These are phyloP conservation scores for Trichoderma simmonsii DNA, from an alignment of 2,329 filamentous ascomycete genomes.

Conservation along the genomic window DNA sequence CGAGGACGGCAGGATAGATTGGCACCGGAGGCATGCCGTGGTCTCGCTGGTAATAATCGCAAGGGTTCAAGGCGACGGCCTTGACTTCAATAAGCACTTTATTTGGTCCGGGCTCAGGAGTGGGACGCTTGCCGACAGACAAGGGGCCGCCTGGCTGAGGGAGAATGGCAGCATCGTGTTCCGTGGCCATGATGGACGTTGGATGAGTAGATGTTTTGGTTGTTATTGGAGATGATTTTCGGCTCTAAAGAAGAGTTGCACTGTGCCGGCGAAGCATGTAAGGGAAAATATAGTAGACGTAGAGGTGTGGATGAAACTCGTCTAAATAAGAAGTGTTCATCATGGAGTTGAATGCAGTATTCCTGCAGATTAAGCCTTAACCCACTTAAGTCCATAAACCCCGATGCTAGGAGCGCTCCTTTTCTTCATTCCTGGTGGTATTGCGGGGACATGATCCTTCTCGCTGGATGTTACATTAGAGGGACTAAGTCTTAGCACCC, in stretches of 20 bases:
- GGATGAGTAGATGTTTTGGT: neutral
- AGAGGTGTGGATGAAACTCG: neutral
- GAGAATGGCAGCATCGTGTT: neutral
- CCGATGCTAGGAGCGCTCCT: neutral
- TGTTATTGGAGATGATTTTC: neutral
- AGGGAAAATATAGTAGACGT: neutral
- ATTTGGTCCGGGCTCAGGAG: neutral
- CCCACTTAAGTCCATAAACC: neutral
- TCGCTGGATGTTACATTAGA: neutral
- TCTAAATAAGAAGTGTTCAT: neutral
- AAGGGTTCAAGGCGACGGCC: neutral
- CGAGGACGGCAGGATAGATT: neutral
- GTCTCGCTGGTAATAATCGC: neutral
- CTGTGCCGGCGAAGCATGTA: neutral
- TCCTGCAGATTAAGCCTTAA: neutral
- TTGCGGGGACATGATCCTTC: neutral
- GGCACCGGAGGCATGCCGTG: neutral
- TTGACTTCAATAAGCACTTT: neutral
- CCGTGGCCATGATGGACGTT: neutral
- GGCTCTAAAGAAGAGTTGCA: neutral
- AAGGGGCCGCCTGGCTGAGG: neutral
- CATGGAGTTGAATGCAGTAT: neutral
- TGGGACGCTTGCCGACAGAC: neutral
- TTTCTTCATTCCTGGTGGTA: neutral
- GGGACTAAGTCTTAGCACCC: neutral